These are phyloP conservation scores for Fusarium sp. DNA, from an alignment of 2,329 filamentous ascomycete genomes.

Conservation along the genomic window DNA sequence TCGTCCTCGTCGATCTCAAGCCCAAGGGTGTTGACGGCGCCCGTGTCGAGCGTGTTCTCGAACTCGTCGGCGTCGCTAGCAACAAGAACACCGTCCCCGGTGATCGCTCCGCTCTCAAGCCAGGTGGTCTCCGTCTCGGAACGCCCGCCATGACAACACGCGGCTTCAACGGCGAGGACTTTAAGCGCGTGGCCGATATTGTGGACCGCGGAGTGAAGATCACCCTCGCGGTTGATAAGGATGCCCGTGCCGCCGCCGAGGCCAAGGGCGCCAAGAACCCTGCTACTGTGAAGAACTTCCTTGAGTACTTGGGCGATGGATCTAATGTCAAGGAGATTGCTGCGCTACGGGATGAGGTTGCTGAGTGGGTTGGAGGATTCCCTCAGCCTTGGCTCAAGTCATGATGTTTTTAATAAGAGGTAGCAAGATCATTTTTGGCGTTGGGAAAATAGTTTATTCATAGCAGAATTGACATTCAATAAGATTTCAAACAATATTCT, in stretches of 20 bases:
- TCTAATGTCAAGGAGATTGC: slow-evolving; percentile 73
- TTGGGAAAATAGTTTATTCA: slow-evolving; percentile 23
- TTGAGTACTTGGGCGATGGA: slow-evolving; percentile 73
- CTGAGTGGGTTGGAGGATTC: slow-evolving; percentile 72
- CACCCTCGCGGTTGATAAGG: slow-evolving; percentile 76
- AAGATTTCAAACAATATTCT: background rate
- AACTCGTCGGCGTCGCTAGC: slow-evolving; percentile 89
- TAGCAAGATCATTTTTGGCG: slow-evolving; percentile 11
- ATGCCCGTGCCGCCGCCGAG: slow-evolving; percentile 72
- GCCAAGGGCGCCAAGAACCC: slow-evolving; percentile 72
- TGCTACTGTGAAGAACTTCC: slow-evolving; percentile 71
- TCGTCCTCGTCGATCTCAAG: slow-evolving; percentile 90
- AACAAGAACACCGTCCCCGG: slow-evolving; percentile 99
- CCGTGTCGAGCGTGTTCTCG: slow-evolving; percentile 85
- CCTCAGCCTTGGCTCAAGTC: slow-evolving; percentile 46
- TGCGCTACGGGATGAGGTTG: slow-evolving; percentile 74
- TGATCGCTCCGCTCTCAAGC: slow-evolving; percentile 89
- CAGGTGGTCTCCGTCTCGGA: slow-evolving; percentile 89
- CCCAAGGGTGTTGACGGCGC: slow-evolving; percentile 85
- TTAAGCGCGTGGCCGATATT: slow-evolving; percentile 82
- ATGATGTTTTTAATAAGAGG: slow-evolving; percentile 27
- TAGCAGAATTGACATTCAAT: slow-evolving; percentile 4
- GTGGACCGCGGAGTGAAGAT: slow-evolving; percentile 83
- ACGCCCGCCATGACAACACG: slow-evolving; percentile 96
- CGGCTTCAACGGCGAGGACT: slow-evolving; percentile 85